Percentiles rank a stretch among this genome's conserved stretches.
Conservation (phyloP, 306 rosid genomes). For the Vigna nakashimae region DNA sequence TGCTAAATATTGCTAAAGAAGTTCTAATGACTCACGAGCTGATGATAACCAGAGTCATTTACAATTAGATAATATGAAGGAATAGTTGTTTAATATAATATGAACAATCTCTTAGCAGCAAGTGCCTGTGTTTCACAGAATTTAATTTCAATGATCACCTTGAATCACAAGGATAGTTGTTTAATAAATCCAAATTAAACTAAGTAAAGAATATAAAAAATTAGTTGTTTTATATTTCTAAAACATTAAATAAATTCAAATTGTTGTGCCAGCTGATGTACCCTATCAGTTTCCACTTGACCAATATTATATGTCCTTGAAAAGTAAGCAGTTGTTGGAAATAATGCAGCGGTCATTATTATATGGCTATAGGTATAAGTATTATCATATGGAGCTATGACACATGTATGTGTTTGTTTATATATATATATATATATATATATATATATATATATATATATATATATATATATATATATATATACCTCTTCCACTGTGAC, state of each 20-base stretch:
- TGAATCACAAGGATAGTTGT: background rate
- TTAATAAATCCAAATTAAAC: background rate
- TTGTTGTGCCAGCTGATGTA: background rate
- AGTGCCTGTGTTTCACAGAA: slow-evolving; percentile 58
- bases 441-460: too few relatives aligned
- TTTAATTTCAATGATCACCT: background rate
- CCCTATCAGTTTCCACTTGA: background rate
- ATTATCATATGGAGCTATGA: background rate
- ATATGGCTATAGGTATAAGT: background rate
- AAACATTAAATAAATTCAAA: background rate
- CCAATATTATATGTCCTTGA: background rate
- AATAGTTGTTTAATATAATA: slow-evolving; percentile 32
- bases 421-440: too few relatives aligned
- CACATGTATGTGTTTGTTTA: background rate
- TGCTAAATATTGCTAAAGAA: background rate
- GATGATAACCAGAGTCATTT: slow-evolving; percentile 74
- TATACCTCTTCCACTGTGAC: slow-evolving; percentile 61
- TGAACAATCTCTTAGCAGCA: slow-evolving; percentile 57
- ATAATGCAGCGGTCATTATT: background rate
- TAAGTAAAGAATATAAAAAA: background rate
- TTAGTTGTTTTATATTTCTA: background rate
- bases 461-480: too few relatives aligned
- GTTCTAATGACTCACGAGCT: slow-evolving; percentile 65
- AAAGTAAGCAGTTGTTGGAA: background rate
- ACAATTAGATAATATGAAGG: slow-evolving; percentile 36